phyloP scores from a whole-genome alignment of 768 basidiomycete genomes.

The Suillus tomentosus region DNA sequence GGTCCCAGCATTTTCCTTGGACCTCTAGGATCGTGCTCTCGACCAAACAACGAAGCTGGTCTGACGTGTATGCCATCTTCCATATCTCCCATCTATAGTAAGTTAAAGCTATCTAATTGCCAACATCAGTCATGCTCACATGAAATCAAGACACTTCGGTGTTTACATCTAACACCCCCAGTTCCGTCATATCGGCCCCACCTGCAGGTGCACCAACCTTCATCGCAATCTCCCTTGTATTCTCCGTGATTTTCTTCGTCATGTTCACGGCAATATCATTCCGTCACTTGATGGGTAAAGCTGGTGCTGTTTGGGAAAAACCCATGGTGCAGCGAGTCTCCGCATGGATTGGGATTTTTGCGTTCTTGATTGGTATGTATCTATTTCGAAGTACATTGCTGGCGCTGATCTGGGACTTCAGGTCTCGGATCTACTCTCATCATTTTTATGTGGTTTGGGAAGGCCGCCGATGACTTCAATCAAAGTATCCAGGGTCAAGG shows the following conservation, averaged over 20 bases:
- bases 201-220: conserved; percentile 61
- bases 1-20: conserved; percentile 73
- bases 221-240: conserved; percentile 59
- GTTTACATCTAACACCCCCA: conserved; percentile 58
- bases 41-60: conserved; percentile 45
- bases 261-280: conserved; percentile 66
- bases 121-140: neutral
- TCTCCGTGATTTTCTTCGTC: conserved; percentile 64
- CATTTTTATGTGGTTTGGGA: conserved; percentile 80
- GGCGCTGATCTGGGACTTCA: conserved; percentile 25
- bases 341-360: conserved; percentile 76
- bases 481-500: conserved; percentile 55
- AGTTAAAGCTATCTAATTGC: conserved; percentile 21
- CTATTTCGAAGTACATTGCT: neutral
- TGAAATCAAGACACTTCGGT: conserved; percentile 57
- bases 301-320: conserved; percentile 51
- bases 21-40: conserved; percentile 69
- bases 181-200: conserved; percentile 59
- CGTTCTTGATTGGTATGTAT: conserved; percentile 68
- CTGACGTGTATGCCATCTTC: conserved; percentile 59
- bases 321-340: conserved; percentile 58
- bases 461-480: conserved; percentile 80
- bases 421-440: conserved; percentile 72
- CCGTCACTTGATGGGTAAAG: conserved; percentile 61
- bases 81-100: conserved; percentile 65